A percentile compares a stretch with the other conserved stretches of the same genome.
Evolutionary conservation across 495 filamentous ascomycete genomes (phyloP).

Genomic region (Corynascus novoguineensis): DNA sequence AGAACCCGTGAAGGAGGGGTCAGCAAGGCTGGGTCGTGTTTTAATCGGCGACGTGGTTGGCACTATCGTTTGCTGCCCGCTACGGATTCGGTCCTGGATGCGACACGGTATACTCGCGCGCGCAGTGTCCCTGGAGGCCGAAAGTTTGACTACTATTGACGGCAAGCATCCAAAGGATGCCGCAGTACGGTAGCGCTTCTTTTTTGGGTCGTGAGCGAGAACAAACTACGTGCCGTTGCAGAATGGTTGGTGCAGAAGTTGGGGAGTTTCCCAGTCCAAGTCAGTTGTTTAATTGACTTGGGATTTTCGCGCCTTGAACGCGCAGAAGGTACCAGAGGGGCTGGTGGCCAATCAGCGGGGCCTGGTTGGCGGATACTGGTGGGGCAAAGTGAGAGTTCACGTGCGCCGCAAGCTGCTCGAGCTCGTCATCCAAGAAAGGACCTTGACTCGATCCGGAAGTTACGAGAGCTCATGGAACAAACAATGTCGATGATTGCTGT

Average conservation of each 20-base stretch:
- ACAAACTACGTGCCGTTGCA: background rate
- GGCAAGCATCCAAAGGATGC: background rate
- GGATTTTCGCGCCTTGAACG: constrained; percentile 17
- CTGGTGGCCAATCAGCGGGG: constrained; percentile 15
- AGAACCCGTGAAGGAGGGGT: constrained; percentile 1
- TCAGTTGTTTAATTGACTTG: constrained; percentile 30
- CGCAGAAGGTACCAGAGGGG: constrained; percentile 21
- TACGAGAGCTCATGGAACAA: too few relatives aligned
- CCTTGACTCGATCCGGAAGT: background rate
- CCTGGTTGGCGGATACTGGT: background rate
- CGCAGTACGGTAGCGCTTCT: background rate
- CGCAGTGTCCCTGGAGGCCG: background rate
- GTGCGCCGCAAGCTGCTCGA: constrained; percentile 14
- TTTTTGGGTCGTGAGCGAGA: background rate
- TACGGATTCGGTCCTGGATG: background rate
- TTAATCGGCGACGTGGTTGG: background rate
- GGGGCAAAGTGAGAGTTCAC: constrained; percentile 20
- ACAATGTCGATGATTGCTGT: too few relatives aligned
- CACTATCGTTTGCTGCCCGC: background rate
- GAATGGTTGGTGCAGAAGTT: background rate
- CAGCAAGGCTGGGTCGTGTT: background rate
- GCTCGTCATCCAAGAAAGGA: background rate
- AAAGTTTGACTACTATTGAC: background rate
- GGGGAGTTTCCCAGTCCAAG: background rate
- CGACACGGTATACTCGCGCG: background rate